A percentile compares a stretch with the other conserved stretches of the same genome.
Conservation (phyloP, 163 green algal genomes). For the Chloroidium sp. region DNA sequence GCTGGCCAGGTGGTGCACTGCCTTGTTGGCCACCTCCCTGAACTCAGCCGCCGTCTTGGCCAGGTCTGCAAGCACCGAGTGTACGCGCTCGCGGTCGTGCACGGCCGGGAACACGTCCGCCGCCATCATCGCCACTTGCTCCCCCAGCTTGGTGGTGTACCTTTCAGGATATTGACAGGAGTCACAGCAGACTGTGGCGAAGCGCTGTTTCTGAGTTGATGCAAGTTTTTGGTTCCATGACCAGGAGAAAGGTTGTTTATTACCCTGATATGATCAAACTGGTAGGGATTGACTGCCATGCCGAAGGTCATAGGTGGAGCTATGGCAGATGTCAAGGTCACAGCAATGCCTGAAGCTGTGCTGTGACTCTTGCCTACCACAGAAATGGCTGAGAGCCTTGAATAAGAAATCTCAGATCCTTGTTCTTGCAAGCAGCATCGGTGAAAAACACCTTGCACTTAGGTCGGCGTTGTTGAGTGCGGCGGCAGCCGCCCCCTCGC, state of each 20-base stretch:
- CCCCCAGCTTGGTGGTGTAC: conserved; percentile 77
- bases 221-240: too few relatives aligned
- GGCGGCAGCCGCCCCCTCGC: conserved; percentile 22
- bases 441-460: conserved; percentile 24
- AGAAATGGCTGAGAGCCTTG: too few relatives aligned
- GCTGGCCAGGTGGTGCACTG: conserved; percentile 62
- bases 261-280: background rate
- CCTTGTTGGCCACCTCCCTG: conserved; percentile 34
- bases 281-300: background rate
- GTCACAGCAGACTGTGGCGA: too few relatives aligned
- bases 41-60: conserved; percentile 67
- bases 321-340: too few relatives aligned
- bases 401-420: too few relatives aligned
- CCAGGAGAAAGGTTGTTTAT: too few relatives aligned
- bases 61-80: conserved; percentile 64
- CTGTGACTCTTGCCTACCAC: too few relatives aligned
- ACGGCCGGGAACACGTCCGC: conserved; percentile 33
- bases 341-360: too few relatives aligned
- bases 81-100: conserved; percentile 43
- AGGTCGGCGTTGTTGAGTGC: conserved; percentile 88
- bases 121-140: conserved; percentile 67
- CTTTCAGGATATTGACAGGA: conserved; percentile 18
- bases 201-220: too few relatives aligned
- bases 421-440: background rate
- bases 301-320: too few relatives aligned